Evolutionary conservation across 768 basidiomycete genomes (phyloP).

Genomic region (Gelatoporia subvermispora): DNA sequence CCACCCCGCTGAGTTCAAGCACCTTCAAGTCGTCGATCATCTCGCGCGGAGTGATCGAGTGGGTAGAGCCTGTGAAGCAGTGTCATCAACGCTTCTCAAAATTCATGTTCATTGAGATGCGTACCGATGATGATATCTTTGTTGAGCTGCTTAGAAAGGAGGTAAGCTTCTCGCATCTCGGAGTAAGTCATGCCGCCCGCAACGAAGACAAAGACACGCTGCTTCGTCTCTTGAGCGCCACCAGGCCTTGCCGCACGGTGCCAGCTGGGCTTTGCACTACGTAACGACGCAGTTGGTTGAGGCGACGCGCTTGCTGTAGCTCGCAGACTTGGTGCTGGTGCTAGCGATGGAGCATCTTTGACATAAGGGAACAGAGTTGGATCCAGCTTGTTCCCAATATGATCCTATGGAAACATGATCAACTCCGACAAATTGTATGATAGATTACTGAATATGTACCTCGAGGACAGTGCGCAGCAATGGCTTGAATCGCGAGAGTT

Average conservation of each 20-base stretch:
- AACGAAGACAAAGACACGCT: constrained; percentile 84
- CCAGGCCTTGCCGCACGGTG: constrained; percentile 66
- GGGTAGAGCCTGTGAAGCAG: constrained; percentile 74
- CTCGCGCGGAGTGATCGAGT: constrained; percentile 73
- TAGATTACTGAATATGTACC: constrained; percentile 48
- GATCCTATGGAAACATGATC: constrained; percentile 58
- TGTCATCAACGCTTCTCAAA: neutral
- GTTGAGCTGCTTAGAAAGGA: constrained; percentile 65
- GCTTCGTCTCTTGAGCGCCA: constrained; percentile 45
- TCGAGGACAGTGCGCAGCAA: constrained; percentile 76
- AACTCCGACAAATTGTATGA: neutral
- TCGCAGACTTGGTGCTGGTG: constrained; percentile 40
- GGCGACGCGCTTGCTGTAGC: constrained; percentile 47
- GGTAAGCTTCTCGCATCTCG: constrained; percentile 86
- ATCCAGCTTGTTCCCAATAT: constrained; percentile 74
- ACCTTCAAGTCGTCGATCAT: constrained; percentile 87
- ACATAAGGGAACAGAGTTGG: constrained; percentile 83
- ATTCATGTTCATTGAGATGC: constrained; percentile 3
- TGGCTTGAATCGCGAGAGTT: constrained; percentile 91
- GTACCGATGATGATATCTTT: constrained; percentile 92
- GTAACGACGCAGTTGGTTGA: constrained; percentile 49
- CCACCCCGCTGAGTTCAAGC: constrained; percentile 82
- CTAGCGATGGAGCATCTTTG: constrained; percentile 65
- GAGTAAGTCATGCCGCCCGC: constrained; percentile 96
- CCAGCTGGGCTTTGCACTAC: constrained; percentile 89